Evolutionary conservation across 305 asterid genomes (phyloP).

Genomic region (Fraxinus greggii): DNA sequence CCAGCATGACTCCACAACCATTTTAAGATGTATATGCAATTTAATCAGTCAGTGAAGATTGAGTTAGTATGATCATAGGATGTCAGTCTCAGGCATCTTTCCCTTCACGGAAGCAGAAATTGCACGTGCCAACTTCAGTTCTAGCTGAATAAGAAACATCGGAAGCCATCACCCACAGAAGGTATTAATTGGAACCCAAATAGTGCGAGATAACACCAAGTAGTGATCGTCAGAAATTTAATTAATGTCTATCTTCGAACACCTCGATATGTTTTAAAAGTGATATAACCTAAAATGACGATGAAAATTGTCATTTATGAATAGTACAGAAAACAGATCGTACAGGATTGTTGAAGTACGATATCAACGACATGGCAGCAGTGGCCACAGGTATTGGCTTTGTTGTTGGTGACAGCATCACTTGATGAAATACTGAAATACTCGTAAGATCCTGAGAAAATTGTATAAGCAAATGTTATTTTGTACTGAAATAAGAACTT

Average conservation of each 20-base stretch:
- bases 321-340: constrained; percentile 32
- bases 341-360: constrained; percentile 70
- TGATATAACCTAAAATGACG: neutral
- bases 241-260: neutral
- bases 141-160: constrained; percentile 11
- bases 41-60: constrained; percentile 6
- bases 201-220: constrained; percentile 17
- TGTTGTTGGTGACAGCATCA: constrained; percentile 59
- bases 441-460: constrained; percentile 57
- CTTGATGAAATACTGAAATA: constrained; percentile 58
- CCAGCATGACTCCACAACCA: constrained; percentile 9
- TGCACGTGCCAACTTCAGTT: neutral
- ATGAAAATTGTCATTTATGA: neutral
- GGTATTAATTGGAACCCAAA: constrained; percentile 3
- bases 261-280: neutral
- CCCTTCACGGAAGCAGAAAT: neutral
- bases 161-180: constrained; percentile 14
- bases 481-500: neutral
- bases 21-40: neutral
- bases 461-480: constrained; percentile 4
- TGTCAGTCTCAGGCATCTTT: neutral
- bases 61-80: neutral
- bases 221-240: constrained; percentile 7
- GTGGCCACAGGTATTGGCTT: constrained; percentile 77
- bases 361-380: constrained; percentile 74